Conservation (phyloP, 1,284 basidiomycete species). For the Heterobasidion occidentale region DNA sequence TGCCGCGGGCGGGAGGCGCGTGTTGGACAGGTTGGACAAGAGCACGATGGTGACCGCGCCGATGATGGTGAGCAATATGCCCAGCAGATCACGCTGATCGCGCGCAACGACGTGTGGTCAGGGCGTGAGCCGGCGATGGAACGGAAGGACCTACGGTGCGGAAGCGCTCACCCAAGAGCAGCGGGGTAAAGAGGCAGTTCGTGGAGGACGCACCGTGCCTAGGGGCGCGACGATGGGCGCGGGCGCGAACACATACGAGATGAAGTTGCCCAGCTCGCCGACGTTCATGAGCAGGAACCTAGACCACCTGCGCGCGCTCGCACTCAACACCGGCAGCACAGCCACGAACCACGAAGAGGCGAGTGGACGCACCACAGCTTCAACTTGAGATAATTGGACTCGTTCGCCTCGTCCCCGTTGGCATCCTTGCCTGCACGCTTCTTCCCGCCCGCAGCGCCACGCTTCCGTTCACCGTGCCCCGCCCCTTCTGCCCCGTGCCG, state of each 20-base stretch:
- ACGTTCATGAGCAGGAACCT: conserved; percentile 87
- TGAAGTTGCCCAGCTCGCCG: conserved; percentile 90
- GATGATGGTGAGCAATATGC: conserved; percentile 75
- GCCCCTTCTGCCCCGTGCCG: neutral
- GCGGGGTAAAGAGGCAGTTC: conserved; percentile 90
- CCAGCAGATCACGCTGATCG: conserved; percentile 71
- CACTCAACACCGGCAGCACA: conserved; percentile 1
- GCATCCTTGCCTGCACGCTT: neutral
- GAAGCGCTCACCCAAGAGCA: conserved; percentile 77
- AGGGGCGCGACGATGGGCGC: conserved; percentile 94
- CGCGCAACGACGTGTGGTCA: neutral
- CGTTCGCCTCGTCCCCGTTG: conserved; percentile 13
- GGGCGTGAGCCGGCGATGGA: neutral
- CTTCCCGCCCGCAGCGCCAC: neutral
- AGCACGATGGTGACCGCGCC: conserved; percentile 91
- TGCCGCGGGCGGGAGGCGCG: conserved; percentile 61
- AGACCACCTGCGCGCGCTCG: conserved; percentile 60
- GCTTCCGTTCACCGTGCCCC: neutral
- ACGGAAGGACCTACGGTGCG: conserved; percentile 41
- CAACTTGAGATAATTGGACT: conserved; percentile 73
- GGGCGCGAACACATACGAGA: conserved; percentile 85
- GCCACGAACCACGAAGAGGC: neutral
- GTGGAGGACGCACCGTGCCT: conserved; percentile 74
- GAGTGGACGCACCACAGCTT: conserved; percentile 59
- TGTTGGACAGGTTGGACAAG: conserved; percentile 64